phyloP scores from a whole-genome alignment of 2,329 filamentous ascomycete species.

The Scytalidium lignicola region DNA sequence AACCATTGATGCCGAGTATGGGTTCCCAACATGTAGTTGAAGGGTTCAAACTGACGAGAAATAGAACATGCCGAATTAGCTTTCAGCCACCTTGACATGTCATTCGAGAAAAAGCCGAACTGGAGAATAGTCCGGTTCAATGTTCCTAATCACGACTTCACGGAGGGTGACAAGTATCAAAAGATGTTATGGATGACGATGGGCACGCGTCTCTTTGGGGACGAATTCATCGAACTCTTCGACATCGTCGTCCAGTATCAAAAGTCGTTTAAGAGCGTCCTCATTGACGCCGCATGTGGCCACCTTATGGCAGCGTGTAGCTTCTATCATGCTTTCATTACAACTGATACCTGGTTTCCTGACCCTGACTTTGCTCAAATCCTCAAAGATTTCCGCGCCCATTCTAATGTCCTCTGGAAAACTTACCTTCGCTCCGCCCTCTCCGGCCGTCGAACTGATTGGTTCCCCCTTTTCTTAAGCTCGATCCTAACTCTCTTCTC shows the following conservation, averaged over 20 bases:
- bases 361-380: neutral
- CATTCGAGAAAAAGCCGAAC: neutral
- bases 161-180: neutral
- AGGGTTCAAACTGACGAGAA: neutral
- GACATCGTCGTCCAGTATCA: neutral
- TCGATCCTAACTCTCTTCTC: neutral
- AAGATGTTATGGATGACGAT: neutral
- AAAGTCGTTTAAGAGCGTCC: neutral
- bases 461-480: neutral
- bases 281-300: neutral
- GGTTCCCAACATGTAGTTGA: neutral
- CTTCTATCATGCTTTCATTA: neutral
- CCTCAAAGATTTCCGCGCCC: neutral
- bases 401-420: neutral
- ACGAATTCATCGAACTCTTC: neutral
- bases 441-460: neutral
- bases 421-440: neutral
- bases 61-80: neutral
- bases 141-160: neutral
- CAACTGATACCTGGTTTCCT: neutral
- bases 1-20: neutral
- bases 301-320: neutral
- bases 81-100: neutral
- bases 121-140: neutral
- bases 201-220: neutral